Base-by-base conservation (phyloP, 75 land plant genomes). In the Selaginella tamariscina region DNA sequence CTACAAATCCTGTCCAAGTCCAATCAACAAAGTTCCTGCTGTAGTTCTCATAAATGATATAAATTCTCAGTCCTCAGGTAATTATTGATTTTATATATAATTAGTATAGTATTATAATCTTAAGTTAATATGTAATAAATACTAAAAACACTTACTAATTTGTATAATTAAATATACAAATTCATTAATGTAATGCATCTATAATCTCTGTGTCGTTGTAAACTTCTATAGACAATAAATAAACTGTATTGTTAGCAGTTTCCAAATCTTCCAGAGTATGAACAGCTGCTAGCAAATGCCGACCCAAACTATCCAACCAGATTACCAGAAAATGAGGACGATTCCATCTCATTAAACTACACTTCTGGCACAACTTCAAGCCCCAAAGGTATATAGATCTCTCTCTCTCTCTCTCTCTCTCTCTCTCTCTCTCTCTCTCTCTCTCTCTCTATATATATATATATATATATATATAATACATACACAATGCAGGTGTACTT, bases 281-380 rank as follows among this genome's bases (percentile, higher is more conserved):
- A 79, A 44, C 66, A 66, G 26, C 66, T 79, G 0, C 30, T 79
- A 0, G 33, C 32, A 44, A 21, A 24, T 1, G 76, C 71, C 29
- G 66, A 81, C 28, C 77, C 77, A 0, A 30, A 30, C 55, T 67
- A 32, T 22, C 33, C 24, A 1, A 56, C 56, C 13, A 22, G 1
- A 60, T 64, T 27, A 55, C 66, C 69, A 23, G 56, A 27, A 1
- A 78, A 81, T 28, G 80, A 78, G 56, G 71, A 71, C 74, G 77
- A 78, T 30, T 67, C 77, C 23, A 81, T 81, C 54, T 24, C 74
- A 0, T 55, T 81, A 26, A 74, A 72, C 27, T 81, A 81, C 71
- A 78, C 83, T 9, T 78, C 80, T 9, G 80, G 83, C 70, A 81
- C 80, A 13, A 81, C 80, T n/a, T 67, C 83, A 1, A 70, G 65